A percentile compares a stretch with the other conserved stretches of the same genome.
Conservation (phyloP, 208 protist genomes). For the Porcisia hertigi region DNA sequence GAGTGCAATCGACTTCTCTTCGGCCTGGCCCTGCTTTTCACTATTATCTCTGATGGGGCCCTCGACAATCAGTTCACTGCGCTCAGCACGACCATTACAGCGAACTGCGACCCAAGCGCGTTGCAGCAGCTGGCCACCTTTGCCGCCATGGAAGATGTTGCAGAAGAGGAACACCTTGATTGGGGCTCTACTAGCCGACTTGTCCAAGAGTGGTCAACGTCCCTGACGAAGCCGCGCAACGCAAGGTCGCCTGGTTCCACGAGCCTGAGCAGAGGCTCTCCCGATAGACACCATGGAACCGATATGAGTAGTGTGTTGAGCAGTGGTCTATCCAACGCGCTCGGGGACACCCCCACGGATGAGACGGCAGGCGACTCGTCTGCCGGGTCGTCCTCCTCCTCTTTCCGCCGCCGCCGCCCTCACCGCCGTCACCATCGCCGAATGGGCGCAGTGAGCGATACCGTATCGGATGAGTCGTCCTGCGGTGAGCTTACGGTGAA, state of each 20-base stretch:
- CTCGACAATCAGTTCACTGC: constrained; percentile 25
- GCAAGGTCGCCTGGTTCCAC: constrained; percentile 13
- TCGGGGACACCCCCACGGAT: constrained; percentile 2
- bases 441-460: constrained; percentile 9
- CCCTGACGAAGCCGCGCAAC: constrained; percentile 19
- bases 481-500: neutral
- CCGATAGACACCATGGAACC: constrained; percentile 8
- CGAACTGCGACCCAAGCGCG: constrained; percentile 37
- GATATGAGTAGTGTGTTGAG: constrained; percentile 9
- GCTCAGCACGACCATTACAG: constrained; percentile 59
- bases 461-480: neutral
- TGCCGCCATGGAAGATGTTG: constrained; percentile 54
- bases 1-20: constrained; percentile 35
- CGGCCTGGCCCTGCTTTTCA: constrained; percentile 42
- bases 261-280: constrained; percentile 2
- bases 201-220: constrained; percentile 11
- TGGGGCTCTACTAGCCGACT: constrained; percentile 49
- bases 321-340: constrained; percentile 20
- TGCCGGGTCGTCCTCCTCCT: constrained; percentile 13
- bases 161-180: constrained; percentile 73
- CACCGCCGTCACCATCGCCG: constrained; percentile 28
- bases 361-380: neutral
- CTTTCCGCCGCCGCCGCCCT: constrained; percentile 12
- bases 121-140: constrained; percentile 77
- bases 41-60: constrained; percentile 33